Evolutionary conservation across 257 asterid genomes (phyloP).

Genomic region (Solanum chmielewskii): DNA sequence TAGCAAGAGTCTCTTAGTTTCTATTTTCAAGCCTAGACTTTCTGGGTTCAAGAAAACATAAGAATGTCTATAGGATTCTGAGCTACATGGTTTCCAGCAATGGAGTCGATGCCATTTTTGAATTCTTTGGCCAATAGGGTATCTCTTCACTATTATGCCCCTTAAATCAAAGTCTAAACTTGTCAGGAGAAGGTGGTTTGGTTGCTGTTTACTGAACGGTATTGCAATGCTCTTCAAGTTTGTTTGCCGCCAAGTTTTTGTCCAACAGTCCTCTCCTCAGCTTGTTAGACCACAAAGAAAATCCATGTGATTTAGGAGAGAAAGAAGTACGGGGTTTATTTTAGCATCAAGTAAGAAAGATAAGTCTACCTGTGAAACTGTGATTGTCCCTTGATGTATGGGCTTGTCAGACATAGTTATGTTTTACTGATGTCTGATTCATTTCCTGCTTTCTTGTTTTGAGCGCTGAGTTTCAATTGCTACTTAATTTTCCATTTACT

Average conservation of each 20-base stretch:
- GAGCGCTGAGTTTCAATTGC: background rate
- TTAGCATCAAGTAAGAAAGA: background rate
- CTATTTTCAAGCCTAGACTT: background rate
- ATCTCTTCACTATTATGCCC: background rate
- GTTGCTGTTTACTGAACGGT: background rate
- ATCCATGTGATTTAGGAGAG: background rate
- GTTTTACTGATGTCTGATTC: background rate
- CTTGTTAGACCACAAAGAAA: background rate
- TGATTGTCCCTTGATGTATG: background rate
- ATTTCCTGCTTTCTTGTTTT: background rate
- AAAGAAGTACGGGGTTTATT: background rate
- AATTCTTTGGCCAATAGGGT: background rate
- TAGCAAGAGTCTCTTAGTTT: background rate
- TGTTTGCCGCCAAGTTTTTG: background rate
- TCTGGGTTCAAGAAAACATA: background rate
- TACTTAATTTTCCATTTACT: background rate
- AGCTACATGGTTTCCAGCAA: background rate
- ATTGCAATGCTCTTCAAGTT: background rate
- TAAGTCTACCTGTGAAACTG: background rate
- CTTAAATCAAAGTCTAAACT: background rate
- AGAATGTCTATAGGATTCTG: background rate
- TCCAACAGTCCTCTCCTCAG: background rate
- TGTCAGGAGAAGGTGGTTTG: background rate
- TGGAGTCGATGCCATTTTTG: background rate
- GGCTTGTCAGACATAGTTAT: background rate